phyloP scores from a whole-genome alignment of 805 yeast species.

The Naumovozyma castellii region DNA sequence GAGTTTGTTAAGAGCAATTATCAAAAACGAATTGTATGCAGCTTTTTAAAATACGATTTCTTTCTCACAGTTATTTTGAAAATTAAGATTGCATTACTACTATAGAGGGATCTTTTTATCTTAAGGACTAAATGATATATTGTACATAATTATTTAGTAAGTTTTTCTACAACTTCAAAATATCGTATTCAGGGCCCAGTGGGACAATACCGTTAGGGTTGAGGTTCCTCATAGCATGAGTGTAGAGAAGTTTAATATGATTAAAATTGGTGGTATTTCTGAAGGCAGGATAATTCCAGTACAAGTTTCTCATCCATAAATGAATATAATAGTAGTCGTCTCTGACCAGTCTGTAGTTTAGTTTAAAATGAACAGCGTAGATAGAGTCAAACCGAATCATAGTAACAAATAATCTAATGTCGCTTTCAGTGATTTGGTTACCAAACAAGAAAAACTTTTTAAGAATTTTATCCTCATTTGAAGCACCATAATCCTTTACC shows the following conservation, averaged over 20 bases:
- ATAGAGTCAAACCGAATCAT: slow-evolving; percentile 87
- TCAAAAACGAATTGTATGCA: too few relatives aligned
- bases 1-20: too few relatives aligned
- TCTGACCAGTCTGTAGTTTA: slow-evolving; percentile 76
- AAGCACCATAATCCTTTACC: slow-evolving; percentile 33
- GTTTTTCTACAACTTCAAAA: slow-evolving; percentile 20
- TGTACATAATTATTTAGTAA: not conserved
- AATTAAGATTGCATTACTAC: too few relatives aligned
- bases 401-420: slow-evolving; percentile 77
- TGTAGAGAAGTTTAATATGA: slow-evolving; percentile 87
- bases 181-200: slow-evolving; percentile 76
- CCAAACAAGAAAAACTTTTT: slow-evolving; percentile 45
- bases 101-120: too few relatives aligned
- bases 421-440: slow-evolving; percentile 75
- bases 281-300: slow-evolving; percentile 71
- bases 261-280: slow-evolving; percentile 73
- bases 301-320: slow-evolving; percentile 72
- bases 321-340: slow-evolving; percentile 67
- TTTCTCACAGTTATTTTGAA: too few relatives aligned
- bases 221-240: slow-evolving; percentile 69
- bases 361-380: slow-evolving; percentile 91
- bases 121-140: too few relatives aligned
- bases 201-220: slow-evolving; percentile 84
- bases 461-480: slow-evolving; percentile 11
- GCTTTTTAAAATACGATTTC: too few relatives aligned